Conservation (phyloP, 1,284 basidiomycete genomes). For the Tilletia horrida region DNA sequence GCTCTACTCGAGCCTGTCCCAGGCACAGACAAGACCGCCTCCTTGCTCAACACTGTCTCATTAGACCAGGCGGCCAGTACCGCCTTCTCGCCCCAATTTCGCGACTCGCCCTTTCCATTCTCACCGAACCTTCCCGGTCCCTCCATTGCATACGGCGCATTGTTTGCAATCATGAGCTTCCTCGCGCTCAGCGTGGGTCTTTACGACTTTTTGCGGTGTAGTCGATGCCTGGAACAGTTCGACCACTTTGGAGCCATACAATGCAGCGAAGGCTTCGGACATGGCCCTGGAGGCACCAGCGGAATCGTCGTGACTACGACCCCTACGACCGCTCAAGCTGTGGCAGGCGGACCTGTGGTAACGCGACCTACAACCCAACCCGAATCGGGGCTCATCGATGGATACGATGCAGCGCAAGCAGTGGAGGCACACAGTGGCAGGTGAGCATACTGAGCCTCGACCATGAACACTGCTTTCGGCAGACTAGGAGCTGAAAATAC, state of each 20-base stretch:
- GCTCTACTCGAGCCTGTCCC: neutral
- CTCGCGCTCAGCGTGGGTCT: neutral
- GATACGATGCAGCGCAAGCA: conserved; percentile 4
- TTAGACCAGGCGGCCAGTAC: neutral
- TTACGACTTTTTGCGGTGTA: conserved; percentile 14
- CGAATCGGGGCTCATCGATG: neutral
- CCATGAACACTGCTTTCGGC: neutral
- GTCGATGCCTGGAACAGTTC: conserved; percentile 8
- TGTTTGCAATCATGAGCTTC: conserved; percentile 3
- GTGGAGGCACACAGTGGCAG: conserved; percentile 14
- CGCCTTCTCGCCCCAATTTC: neutral
- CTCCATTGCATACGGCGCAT: neutral
- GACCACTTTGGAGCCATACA: conserved; percentile 4
- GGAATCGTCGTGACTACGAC: neutral
- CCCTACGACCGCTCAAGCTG: neutral
- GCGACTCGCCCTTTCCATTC: neutral
- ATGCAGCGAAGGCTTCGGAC: neutral
- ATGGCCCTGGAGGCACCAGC: neutral
- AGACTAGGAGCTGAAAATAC: neutral
- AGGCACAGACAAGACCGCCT: too few species aligned
- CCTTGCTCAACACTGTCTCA: neutral
- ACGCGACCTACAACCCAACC: too few species aligned
- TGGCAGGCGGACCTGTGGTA: neutral
- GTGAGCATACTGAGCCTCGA: neutral
- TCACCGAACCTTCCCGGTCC: conserved; percentile 8